These are phyloP conservation scores for Solanum peruvianum DNA, from an alignment of 257 asterid genomes.

Conservation along the genomic window DNA sequence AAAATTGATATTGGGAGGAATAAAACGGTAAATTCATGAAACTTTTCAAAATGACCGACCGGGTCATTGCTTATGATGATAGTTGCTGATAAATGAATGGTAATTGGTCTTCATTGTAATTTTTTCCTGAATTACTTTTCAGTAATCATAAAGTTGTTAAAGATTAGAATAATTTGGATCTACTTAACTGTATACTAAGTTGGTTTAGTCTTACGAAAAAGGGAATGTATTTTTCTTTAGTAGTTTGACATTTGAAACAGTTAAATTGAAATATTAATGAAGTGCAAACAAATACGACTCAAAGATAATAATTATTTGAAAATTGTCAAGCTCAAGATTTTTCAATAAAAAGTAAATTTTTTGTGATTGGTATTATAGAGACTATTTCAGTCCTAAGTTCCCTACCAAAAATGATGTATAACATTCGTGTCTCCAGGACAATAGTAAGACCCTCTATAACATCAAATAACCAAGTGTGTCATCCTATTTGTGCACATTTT, in stretches of 20 bases:
- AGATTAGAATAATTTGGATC: neutral
- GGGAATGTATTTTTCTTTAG: too few relatives aligned
- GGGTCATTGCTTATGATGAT: neutral
- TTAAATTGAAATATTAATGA: neutral
- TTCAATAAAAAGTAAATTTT: neutral
- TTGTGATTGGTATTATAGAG: neutral
- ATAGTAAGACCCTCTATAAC: neutral
- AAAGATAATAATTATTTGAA: neutral
- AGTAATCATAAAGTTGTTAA: neutral
- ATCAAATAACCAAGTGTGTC: neutral
- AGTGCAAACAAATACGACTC: neutral
- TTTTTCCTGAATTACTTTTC: neutral
- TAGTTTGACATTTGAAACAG: neutral
- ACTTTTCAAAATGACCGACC: too few relatives aligned
- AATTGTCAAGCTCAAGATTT: neutral
- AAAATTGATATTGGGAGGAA: too few relatives aligned
- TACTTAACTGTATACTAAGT: neutral
- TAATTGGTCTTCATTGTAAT: neutral
- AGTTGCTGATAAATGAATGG: neutral
- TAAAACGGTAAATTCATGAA: too few relatives aligned
- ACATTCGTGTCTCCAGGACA: neutral
- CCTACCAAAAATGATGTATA: neutral
- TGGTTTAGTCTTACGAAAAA: neutral
- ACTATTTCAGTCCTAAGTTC: neutral
- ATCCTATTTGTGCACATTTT: neutral